Evolutionary conservation across 805 yeast genomes (phyloP), one percentile per base, ranked within the genome.

Genomic region (Jamesozyma piceae): DNA sequence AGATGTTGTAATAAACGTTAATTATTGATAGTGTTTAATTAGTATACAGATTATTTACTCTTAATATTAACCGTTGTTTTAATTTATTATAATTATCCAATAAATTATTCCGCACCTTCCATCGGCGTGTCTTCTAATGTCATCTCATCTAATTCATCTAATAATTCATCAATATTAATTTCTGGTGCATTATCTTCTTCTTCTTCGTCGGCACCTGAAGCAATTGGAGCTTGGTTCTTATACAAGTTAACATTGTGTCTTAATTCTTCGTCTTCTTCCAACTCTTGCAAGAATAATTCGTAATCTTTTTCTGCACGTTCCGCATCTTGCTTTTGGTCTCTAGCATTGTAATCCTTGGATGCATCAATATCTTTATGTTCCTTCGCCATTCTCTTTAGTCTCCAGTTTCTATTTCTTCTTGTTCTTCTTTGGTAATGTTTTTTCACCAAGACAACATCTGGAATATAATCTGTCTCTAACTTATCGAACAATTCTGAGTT

Each of bases 91-190:
- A n/a, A n/a, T n/a, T n/a, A n/a, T n/a, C n/a, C 19, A 9, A 20
- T 22, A 24, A 11, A 24, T 11, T 24, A 24, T 11, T 24, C 35
- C 15, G 28, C 40, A 32, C 37, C 48, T 20, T 48, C 51, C 44
- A 48, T 45, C 30, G 47, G 48, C 24, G 47, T 42, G 50, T 76
- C 86, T 33, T 81, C 88, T 62, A 89, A 71, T 24, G 85, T 85
- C 95, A 89, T 82, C 45, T 84, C 96, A 54, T 88, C 97, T 55
- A 92, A 72, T 62, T 92, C 98, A 55, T 92, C 97, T 66, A 92
- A 72, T 54, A 92, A 73, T 67, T 92, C 97, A 58, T 89, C 95
- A 44, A 92, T 78, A 47, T 80, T 87, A 53, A 92, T 84, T 51
- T 75, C 82, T 38, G 97, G 97, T 28, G 87, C 92, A 55, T 82